Percentiles rank a stretch among this genome's conserved stretches.
Evolutionary conservation across 2,329 filamentous ascomycete genomes (phyloP).

Genomic region (Aspergillus tubingensis): DNA sequence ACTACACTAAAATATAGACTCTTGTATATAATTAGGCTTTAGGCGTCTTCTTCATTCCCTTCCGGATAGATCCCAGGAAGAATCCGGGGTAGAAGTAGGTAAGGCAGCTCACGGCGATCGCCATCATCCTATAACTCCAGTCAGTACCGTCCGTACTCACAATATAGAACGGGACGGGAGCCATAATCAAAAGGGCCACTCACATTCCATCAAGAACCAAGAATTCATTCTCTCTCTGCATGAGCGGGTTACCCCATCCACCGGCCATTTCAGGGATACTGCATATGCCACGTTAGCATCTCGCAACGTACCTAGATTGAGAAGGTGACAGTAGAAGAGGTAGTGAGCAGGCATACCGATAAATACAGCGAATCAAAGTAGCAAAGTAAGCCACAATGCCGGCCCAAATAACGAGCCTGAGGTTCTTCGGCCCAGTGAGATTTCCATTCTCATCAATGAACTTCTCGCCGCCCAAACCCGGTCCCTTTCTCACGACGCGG

Average conservation of each 20-base stretch:
- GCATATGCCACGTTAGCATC: constrained; percentile 9
- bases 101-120: constrained; percentile 42
- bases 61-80: constrained; percentile 42
- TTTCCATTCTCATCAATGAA: constrained; percentile 5
- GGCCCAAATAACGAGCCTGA: constrained; percentile 30
- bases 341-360: constrained; percentile 35
- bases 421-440: constrained; percentile 15
- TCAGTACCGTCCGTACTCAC: neutral
- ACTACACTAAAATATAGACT: neutral
- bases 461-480: constrained; percentile 31
- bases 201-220: constrained; percentile 52
- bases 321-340: neutral
- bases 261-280: constrained; percentile 55
- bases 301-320: too few relatives aligned
- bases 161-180: neutral
- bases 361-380: constrained; percentile 47
- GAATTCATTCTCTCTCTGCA: constrained; percentile 52
- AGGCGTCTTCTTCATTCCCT: constrained; percentile 23
- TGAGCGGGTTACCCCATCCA: constrained; percentile 51
- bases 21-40: constrained; percentile 11
- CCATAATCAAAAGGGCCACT: constrained; percentile 17
- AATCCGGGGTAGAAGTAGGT: constrained; percentile 50
- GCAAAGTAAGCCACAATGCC: constrained; percentile 42
- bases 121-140: constrained; percentile 45
- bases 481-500: constrained; percentile 30